A percentile compares a stretch with the other conserved stretches of the same genome.
phyloP scores from a whole-genome alignment of 371 early-diverging fungal species.

The Mucor irregularis region DNA sequence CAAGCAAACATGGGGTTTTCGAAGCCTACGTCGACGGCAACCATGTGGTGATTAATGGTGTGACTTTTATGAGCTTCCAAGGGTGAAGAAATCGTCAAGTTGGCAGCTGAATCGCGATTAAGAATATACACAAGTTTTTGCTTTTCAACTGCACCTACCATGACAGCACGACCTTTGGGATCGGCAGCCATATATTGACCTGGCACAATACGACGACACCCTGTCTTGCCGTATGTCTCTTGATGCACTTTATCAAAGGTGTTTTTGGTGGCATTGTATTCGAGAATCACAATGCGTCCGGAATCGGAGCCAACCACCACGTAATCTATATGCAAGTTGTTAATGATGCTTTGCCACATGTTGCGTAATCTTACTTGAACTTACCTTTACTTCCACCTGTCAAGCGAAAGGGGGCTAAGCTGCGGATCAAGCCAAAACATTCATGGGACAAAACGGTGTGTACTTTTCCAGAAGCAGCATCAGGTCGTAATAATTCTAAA shows the following conservation, averaged over 20 bases:
- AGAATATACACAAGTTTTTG: constrained; percentile 95
- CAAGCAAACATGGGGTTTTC: constrained; percentile 98
- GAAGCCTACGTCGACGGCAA: constrained; percentile 96
- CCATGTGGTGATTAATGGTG: constrained; percentile 73
- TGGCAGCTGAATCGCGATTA: constrained; percentile 87
- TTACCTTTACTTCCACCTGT: constrained; percentile 77
- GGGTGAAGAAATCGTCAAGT: constrained; percentile 92
- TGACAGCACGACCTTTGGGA: constrained; percentile 95
- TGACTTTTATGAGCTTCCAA: constrained; percentile 90
- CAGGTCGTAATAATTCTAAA: constrained; percentile 82
- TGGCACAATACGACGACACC: constrained; percentile 87
- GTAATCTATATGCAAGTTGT: constrained; percentile 76
- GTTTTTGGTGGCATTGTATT: constrained; percentile 79
- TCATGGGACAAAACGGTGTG: constrained; percentile 73
- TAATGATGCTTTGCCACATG: no score
- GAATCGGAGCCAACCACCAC: constrained; percentile 90
- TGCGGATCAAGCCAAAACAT: constrained; percentile 87
- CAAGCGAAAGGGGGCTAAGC: constrained; percentile 72
- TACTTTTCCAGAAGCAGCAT: constrained; percentile 83
- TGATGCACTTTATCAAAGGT: constrained; percentile 84
- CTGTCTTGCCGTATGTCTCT: constrained; percentile 96
- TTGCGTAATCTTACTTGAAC: background rate
- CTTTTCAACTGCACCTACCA: constrained; percentile 94
- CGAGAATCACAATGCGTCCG: constrained; percentile 89
- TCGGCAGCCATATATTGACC: constrained; percentile 96